Base-by-base conservation (phyloP, 768 basidiomycete species). In the Cystobasidium ongulense region DNA sequence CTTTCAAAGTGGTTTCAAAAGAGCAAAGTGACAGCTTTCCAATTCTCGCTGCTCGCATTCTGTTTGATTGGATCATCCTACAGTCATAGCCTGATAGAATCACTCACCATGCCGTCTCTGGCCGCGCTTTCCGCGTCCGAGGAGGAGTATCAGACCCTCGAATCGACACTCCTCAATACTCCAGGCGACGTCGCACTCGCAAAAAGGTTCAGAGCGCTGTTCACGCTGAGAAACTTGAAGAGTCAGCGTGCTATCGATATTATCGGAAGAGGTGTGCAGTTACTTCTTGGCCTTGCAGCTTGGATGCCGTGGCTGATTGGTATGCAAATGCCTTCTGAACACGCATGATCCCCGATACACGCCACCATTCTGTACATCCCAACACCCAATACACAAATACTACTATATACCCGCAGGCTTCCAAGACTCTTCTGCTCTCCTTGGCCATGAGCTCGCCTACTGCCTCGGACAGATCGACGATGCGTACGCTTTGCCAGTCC, bases 361-460 rank as follows among this genome's bases (percentile, higher is more conserved):
- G 33, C 57, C 57, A 59, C 57, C 33, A 23, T 8, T 29, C n/a
- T 13, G 13, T 54, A 5, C 10, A 54, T n/a, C 52, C n/a, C 52
- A 8, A 8, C n/a, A 29, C 52, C n/a, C 52, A 7, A 23, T 54
- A 54, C 52, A 29, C 57, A 5, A 59, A 29, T 5, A 27, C 64
- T 21, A 52, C 35, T 35, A 53, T 36, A n/a, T 41, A 38, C 3
- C n/a, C 17, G 62, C 77, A 94, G 94, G 89, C 31, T 91, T 99
- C 80, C 81, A 82, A 38, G 94, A 97, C 80, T 85, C 87, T 4
- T 96, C 92, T 52, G 90, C 92, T 10, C 81, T 99, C 74, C 85
- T 99, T 36, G 97, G 97, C 79, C 96, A 99, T 80, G 96, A 99
- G 79, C 85, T 99, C 1, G 96, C 96, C 0, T 99, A 98, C 81